Percentiles rank a stretch among this genome's conserved stretches.
Conservation (phyloP, 805 yeast genomes). For the Grigorovia transvaalensis region DNA sequence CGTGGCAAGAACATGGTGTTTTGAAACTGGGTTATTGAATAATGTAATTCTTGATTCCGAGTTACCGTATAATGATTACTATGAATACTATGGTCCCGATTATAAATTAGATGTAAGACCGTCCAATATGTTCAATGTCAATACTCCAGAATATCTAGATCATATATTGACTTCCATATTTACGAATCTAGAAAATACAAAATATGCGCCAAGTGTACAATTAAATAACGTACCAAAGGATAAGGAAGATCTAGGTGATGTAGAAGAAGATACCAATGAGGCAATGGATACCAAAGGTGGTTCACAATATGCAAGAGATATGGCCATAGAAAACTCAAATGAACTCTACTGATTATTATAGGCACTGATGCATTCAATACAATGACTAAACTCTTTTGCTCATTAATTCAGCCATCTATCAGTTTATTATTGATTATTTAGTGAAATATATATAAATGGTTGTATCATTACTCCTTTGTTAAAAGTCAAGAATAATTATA, state of each 20-base stretch:
- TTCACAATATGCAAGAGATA: slow-evolving; percentile 74
- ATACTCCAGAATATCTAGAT: slow-evolving; percentile 83
- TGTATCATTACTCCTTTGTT: too few relatives aligned
- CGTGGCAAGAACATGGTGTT: slow-evolving; percentile 91
- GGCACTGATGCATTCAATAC: too few relatives aligned
- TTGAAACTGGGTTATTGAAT: slow-evolving; percentile 75
- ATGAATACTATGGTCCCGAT: slow-evolving; percentile 96
- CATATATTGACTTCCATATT: slow-evolving; percentile 70
- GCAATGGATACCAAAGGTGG: slow-evolving; percentile 90
- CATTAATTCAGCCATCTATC: background rate
- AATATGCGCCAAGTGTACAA: slow-evolving; percentile 95
- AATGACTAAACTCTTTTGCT: background rate
- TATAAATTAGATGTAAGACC: slow-evolving; percentile 91
- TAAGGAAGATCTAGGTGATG: slow-evolving; percentile 77
- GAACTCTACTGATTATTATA: slow-evolving; percentile 55
- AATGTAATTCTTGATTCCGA: slow-evolving; percentile 57
- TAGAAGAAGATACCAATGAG: slow-evolving; percentile 67
- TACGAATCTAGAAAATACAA: slow-evolving; percentile 75
- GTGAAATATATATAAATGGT: too few relatives aligned
- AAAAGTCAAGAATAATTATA: too few relatives aligned
- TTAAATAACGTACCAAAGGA: slow-evolving; percentile 83
- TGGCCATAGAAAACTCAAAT: slow-evolving; percentile 53
- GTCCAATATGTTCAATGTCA: slow-evolving; percentile 93
- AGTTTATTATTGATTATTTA: too few relatives aligned
- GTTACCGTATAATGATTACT: slow-evolving; percentile 88